phyloP scores from a whole-genome alignment of 108 stramenopile genomes.

The Cyclostephanos invisitatus region DNA sequence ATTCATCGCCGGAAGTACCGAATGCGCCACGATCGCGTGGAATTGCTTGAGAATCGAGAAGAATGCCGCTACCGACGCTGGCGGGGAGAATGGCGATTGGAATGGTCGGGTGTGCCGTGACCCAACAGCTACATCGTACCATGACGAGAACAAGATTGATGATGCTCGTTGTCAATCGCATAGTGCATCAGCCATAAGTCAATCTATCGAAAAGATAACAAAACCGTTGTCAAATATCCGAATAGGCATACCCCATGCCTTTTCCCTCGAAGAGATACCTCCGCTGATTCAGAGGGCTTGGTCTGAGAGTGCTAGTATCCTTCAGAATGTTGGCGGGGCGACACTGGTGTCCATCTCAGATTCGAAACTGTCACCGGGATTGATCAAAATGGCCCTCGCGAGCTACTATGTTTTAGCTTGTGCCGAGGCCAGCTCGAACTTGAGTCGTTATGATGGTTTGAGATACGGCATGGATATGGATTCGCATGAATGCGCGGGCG shows the following conservation, averaged over 20 bases:
- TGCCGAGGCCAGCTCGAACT: conserved; percentile 97
- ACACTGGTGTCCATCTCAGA: conserved; percentile 51
- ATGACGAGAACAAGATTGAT: conserved; percentile 4
- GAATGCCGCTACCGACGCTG: not conserved
- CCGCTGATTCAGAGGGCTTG: conserved; percentile 57
- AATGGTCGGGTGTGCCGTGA: conserved; percentile 50
- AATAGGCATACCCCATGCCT: conserved; percentile 86
- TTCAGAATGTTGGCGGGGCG: conserved; percentile 62
- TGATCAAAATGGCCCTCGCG: conserved; percentile 75
- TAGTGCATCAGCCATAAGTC: not conserved
- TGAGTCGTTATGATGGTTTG: conserved; percentile 95
- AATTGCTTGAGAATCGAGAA: conserved; percentile 36
- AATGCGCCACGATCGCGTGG: conserved; percentile 63
- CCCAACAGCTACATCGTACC: conserved; percentile 57
- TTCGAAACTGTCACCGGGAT: conserved; percentile 60
- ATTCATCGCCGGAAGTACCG: conserved; percentile 65
- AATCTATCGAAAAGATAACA: not conserved
- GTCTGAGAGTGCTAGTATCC: conserved; percentile 49
- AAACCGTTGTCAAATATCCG: conserved; percentile 55
- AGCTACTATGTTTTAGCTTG: conserved; percentile 95
- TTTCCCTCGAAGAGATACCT: conserved; percentile 75
- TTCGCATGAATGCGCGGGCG: conserved; percentile 7
- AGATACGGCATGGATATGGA: conserved; percentile 75
- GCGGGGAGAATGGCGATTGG: not conserved
- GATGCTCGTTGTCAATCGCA: not conserved